Conservation (phyloP, 345 rosid genomes). For the Rhodomyrtus tomentosa region DNA sequence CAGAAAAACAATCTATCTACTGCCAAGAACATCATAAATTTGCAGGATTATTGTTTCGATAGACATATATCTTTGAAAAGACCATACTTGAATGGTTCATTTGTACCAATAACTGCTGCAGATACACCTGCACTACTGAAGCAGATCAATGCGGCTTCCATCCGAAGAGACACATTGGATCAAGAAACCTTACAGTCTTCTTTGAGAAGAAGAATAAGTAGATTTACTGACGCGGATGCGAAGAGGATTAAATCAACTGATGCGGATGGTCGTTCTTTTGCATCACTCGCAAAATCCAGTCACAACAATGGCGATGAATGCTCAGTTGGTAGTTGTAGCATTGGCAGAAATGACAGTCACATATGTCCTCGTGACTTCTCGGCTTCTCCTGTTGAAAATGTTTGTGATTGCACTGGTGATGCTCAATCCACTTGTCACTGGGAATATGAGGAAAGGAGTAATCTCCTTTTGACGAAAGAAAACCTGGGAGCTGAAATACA, state of each 20-base stretch:
- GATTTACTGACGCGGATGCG: slow-evolving; percentile 18
- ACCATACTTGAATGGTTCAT: not conserved
- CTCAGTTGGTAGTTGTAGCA: slow-evolving; percentile 66
- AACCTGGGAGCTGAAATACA: slow-evolving; percentile 39
- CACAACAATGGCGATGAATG: slow-evolving; percentile 30
- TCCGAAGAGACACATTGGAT: slow-evolving; percentile 15
- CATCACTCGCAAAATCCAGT: slow-evolving; percentile 11
- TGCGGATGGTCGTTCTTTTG: slow-evolving; percentile 15
- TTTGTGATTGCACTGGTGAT: slow-evolving; percentile 24
- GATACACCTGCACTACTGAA: slow-evolving; percentile 2
- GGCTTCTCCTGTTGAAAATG: slow-evolving; percentile 17
- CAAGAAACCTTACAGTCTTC: slow-evolving; percentile 18
- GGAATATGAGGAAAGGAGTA: slow-evolving; percentile 14
- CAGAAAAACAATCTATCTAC: not conserved
- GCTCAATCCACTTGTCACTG: slow-evolving; percentile 32
- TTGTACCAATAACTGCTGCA: not conserved
- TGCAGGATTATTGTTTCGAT: not conserved
- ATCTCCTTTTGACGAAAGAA: slow-evolving; percentile 12
- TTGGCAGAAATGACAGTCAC: slow-evolving; percentile 9
- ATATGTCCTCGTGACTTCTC: slow-evolving; percentile 7
- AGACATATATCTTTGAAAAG: not conserved
- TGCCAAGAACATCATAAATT: not conserved
- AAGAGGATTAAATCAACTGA: slow-evolving; percentile 27
- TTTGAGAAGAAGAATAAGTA: not conserved
- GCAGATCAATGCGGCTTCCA: slow-evolving; percentile 17